Base-by-base conservation (phyloP, 2,329 filamentous ascomycete species). In the Colletotrichum sp. region DNA sequence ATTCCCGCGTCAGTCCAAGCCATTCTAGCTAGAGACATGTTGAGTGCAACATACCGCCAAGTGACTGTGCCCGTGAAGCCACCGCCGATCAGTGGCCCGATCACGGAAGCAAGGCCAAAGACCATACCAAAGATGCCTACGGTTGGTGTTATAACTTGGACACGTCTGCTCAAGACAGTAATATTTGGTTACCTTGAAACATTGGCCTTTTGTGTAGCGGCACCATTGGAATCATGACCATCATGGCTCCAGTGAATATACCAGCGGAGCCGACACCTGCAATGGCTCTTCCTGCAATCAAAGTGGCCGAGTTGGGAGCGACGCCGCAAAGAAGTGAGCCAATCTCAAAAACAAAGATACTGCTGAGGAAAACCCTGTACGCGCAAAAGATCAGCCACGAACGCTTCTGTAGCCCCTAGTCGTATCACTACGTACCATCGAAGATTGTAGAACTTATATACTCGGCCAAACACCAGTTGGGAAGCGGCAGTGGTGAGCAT, bases 201-300 rank as follows among this genome's bases (percentile, higher is more conserved):
- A 91, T 88, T 5, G 89, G 91, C 34, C 92, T 85, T 79, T 91
- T 92, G 66, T 89, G 88, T 3, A 93, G 86, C 5, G 92, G 92
- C 0, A 93, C 87, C 84, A 92, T 86, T 34, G 88, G 87, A 59
- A 92, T 88, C 81, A 92, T 88, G 75, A 90, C 88, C 80, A 92
- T 85, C 82, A 91, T 88, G 59, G 87, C 87, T 9, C 90, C 90
- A 0, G 90, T 89, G 79, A 90, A 90, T 79, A 92, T 90, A 68
- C 90, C 90, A 2, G 90, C 89, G 3, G 89, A 87, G 1, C 90
- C 90, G 8, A 90, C 76, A 16, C 91, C 91, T 36, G 90, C 90
- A 72, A 92, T 86, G 63, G 90, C 89, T 44, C 91, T 88, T 9
- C 91, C 91, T 21, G 89, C 76, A 72, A 92, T 92, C 79, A 92